These are phyloP conservation scores for Mycosarcoma maydis DNA, from an alignment of 1,284 basidiomycete genomes.

Conservation along the genomic window DNA sequence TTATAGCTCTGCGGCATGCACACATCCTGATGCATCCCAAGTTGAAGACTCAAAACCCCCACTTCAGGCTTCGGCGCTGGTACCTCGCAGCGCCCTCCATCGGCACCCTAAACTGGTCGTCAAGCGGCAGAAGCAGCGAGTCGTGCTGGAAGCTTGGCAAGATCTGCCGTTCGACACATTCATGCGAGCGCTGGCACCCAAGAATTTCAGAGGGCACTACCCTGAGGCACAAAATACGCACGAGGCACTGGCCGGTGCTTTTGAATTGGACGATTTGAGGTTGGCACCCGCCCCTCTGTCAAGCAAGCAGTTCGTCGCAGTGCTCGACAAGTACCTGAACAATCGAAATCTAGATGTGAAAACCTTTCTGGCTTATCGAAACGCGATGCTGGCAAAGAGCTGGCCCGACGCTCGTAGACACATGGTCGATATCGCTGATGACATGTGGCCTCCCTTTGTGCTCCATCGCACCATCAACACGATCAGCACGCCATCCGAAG, in stretches of 20 bases:
- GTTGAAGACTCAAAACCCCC: not conserved
- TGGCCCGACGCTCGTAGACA: conserved; percentile 24
- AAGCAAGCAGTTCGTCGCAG: not conserved
- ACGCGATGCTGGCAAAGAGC: conserved; percentile 27
- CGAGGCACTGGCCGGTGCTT: conserved; percentile 7
- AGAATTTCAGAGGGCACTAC: not conserved
- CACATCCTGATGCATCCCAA: not conserved
- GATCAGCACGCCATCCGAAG: conserved; percentile 23
- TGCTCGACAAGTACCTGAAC: conserved; percentile 2
- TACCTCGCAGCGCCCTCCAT: not conserved
- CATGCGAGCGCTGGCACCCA: conserved; percentile 4
- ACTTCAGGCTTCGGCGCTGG: not conserved
- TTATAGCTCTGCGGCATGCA: not conserved
- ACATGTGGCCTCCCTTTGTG: conserved; percentile 20
- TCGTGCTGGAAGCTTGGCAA: not conserved
- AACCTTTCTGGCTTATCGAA: conserved; percentile 18
- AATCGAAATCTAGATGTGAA: not conserved
- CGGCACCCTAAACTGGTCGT: not conserved
- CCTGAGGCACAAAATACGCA: conserved; percentile 14
- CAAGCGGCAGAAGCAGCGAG: not conserved
- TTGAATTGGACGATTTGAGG: not conserved
- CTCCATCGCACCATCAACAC: conserved; percentile 11
- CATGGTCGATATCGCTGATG: conserved; percentile 26
- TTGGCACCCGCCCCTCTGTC: not conserved
- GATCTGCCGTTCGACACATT: not conserved